Percentiles rank a stretch among this genome's conserved stretches.
These are phyloP conservation scores for Saccharum hybrid DNA, from an alignment of 202 grass and related monocot species.

Conservation along the genomic window DNA sequence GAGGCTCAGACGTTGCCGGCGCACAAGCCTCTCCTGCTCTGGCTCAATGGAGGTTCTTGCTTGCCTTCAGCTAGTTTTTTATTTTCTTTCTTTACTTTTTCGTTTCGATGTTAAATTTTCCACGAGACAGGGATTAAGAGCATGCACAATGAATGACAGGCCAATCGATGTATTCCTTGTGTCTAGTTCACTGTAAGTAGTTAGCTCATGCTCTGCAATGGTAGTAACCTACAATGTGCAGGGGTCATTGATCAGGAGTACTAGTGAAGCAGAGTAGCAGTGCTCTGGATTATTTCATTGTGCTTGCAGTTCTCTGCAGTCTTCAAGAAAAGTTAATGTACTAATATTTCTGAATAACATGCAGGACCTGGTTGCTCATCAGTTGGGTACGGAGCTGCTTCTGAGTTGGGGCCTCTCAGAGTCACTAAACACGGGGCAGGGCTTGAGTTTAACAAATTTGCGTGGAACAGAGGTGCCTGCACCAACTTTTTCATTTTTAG, in stretches of 20 bases:
- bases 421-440: slow-evolving; percentile 62
- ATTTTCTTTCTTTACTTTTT: neutral
- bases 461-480: slow-evolving; percentile 79
- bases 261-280: too few species aligned
- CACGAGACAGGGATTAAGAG: neutral
- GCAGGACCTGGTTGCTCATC: slow-evolving; percentile 91
- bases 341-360: neutral
- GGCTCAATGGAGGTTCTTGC: slow-evolving; percentile 88
- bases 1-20: slow-evolving; percentile 63
- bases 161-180: neutral
- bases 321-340: neutral
- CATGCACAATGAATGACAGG: slow-evolving; percentile 4
- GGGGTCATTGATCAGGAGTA: neutral
- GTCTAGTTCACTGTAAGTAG: neutral
- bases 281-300: neutral
- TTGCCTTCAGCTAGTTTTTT: too few species aligned
- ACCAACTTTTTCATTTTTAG: neutral
- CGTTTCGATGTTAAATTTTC: neutral
- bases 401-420: slow-evolving; percentile 79
- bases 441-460: slow-evolving; percentile 81
- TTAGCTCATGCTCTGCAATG: neutral
- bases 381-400: slow-evolving; percentile 82
- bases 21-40: slow-evolving; percentile 75
- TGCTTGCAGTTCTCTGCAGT: neutral
- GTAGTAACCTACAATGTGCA: neutral